A percentile compares a stretch with the other conserved stretches of the same genome.
Conservation (phyloP, 345 rosid species). For the Linum lewisii region DNA sequence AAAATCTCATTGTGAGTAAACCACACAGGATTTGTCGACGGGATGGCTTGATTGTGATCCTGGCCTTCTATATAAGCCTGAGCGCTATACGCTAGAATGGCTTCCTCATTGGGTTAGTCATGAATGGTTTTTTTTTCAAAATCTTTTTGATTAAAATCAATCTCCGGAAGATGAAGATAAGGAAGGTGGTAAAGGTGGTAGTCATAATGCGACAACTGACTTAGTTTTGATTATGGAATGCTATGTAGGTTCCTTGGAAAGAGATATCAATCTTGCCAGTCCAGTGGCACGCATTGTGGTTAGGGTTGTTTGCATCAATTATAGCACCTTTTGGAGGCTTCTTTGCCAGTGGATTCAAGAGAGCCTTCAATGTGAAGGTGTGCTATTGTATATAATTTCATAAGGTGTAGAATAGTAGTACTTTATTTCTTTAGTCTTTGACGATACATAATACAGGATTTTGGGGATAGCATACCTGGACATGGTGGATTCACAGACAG, state of each 20-base stretch:
- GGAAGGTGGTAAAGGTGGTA: no score
- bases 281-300: slow-evolving; percentile 88
- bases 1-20: slow-evolving; percentile 6
- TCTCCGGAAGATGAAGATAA: not conserved
- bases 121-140: not conserved
- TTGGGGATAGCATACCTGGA: slow-evolving; percentile 99
- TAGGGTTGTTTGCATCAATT: slow-evolving; percentile 92
- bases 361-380: slow-evolving; percentile 97
- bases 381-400: not conserved
- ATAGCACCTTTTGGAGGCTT: slow-evolving; percentile 99
- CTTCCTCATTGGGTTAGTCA: slow-evolving; percentile 62
- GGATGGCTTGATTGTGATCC: slow-evolving; percentile 97
- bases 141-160: not conserved
- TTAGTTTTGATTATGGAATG: not conserved
- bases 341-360: slow-evolving; percentile 93
- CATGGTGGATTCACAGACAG: slow-evolving; percentile 97
- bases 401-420: not conserved
- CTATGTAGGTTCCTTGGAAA: slow-evolving; percentile 82
- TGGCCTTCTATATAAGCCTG: slow-evolving; percentile 82
- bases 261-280: slow-evolving; percentile 76
- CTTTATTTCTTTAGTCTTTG: not conserved
- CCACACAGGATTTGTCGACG: slow-evolving; percentile 69
- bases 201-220: not conserved
- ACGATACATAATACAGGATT: slow-evolving; percentile 44
- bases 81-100: slow-evolving; percentile 47